Percentiles rank a stretch among this genome's conserved stretches.
Conservation (phyloP, 1,284 basidiomycete genomes). For the Heimioporus punctisporus region DNA sequence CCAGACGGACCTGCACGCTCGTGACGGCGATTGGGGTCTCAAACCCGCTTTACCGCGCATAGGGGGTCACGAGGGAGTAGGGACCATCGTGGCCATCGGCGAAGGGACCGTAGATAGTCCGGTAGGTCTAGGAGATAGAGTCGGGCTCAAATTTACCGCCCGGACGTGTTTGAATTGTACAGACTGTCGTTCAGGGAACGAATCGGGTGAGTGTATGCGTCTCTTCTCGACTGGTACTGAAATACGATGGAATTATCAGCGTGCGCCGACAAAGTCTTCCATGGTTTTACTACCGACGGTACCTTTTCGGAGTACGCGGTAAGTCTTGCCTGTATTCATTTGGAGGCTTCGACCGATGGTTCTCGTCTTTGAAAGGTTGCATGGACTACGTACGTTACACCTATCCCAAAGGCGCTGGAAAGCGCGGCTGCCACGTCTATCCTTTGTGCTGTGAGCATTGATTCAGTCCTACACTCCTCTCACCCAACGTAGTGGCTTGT, state of each 20-base stretch:
- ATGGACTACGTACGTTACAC: constrained; percentile 65
- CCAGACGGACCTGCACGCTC: constrained; percentile 68
- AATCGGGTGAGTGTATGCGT: constrained; percentile 42
- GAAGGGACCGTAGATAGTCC: constrained; percentile 42
- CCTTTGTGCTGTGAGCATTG: constrained; percentile 57
- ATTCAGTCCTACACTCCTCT: too few relatives aligned
- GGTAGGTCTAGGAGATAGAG: constrained; percentile 62
- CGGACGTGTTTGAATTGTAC: constrained; percentile 64
- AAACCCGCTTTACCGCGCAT: constrained; percentile 56
- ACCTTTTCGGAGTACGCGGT: constrained; percentile 54
- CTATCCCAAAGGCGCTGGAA: constrained; percentile 59
- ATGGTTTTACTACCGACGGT: constrained; percentile 64
- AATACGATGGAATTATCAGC: not conserved
- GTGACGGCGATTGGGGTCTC: constrained; percentile 46
- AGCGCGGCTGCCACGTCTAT: constrained; percentile 65
- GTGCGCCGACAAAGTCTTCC: constrained; percentile 46
- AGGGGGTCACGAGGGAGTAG: constrained; percentile 73
- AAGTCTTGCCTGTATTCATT: constrained; percentile 9
- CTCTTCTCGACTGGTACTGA: too few relatives aligned
- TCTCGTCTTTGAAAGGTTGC: constrained; percentile 39
- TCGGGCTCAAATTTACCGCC: constrained; percentile 79
- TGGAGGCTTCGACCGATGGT: too few relatives aligned
- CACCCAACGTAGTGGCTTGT: too few relatives aligned
- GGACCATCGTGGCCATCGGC: constrained; percentile 68
- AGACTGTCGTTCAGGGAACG: constrained; percentile 58